These are phyloP conservation scores for Cyberlindnera maritima DNA, from an alignment of 805 yeast genomes.

Conservation along the genomic window DNA sequence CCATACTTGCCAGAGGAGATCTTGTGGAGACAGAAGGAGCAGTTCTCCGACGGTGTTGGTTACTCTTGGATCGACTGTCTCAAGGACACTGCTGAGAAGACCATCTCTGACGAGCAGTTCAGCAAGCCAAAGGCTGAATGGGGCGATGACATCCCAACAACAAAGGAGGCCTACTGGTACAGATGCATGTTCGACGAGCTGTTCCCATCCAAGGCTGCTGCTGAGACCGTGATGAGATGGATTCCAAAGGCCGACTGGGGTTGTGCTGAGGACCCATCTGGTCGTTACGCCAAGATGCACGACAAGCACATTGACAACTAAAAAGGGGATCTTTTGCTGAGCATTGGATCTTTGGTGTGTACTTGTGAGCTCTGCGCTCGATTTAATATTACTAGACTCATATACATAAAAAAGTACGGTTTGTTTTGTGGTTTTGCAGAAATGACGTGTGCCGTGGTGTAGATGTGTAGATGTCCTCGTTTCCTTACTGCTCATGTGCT, in stretches of 20 bases:
- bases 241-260: constrained; percentile 99
- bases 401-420: too few relatives aligned
- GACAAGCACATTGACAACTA: constrained; percentile 52
- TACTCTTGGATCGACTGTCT: constrained; percentile 99
- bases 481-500: too few relatives aligned
- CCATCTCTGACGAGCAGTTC: constrained; percentile 85
- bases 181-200: constrained; percentile 93
- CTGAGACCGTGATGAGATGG: constrained; percentile 98
- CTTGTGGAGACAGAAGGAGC: constrained; percentile 99
- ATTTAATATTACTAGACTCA: background rate
- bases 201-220: constrained; percentile 90
- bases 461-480: too few relatives aligned
- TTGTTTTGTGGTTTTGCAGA: too few relatives aligned
- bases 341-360: background rate
- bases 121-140: constrained; percentile 91
- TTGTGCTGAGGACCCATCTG: constrained; percentile 97
- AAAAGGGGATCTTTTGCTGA: background rate
- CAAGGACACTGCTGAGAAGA: constrained; percentile 89
- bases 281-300: constrained; percentile 92
- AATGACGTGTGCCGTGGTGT: too few relatives aligned
- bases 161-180: constrained; percentile 99
- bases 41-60: constrained; percentile 99
- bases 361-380: background rate
- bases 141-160: constrained; percentile 93
- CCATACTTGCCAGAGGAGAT: constrained; percentile 97